Conservation (phyloP, 352 stramenopile genomes). For the Globisporangium camurandrum region DNA sequence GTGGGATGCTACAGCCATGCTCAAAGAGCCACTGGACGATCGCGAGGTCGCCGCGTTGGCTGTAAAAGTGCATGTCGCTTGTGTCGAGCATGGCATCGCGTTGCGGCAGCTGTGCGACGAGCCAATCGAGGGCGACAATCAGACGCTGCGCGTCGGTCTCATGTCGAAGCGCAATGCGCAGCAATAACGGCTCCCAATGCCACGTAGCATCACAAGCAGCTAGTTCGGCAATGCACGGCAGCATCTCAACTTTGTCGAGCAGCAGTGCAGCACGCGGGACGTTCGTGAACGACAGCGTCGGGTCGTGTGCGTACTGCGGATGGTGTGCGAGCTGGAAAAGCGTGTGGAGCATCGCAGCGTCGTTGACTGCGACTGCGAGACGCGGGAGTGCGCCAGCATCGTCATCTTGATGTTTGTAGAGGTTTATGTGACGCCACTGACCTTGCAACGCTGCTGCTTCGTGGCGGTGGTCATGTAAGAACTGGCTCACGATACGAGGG, state of each 20-base stretch:
- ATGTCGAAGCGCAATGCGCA: background rate
- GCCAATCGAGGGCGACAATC: background rate
- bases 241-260: background rate
- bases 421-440: background rate
- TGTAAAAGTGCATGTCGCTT: background rate
- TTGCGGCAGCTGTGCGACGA: background rate
- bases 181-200: background rate
- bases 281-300: background rate
- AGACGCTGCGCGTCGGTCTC: background rate
- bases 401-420: background rate
- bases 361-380: constrained; percentile 1
- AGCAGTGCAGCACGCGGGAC: background rate
- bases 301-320: background rate
- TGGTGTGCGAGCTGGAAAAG: background rate
- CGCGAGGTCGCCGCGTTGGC: background rate
- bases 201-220: background rate
- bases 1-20: background rate
- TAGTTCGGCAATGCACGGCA: background rate
- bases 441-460: background rate
- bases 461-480: background rate
- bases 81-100: background rate
- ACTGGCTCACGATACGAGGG: background rate
- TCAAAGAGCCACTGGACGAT: background rate
- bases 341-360: background rate
- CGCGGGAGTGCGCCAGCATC: background rate